phyloP scores from a whole-genome alignment of 768 basidiomycete genomes.

The Infundibulicybe gibba region DNA sequence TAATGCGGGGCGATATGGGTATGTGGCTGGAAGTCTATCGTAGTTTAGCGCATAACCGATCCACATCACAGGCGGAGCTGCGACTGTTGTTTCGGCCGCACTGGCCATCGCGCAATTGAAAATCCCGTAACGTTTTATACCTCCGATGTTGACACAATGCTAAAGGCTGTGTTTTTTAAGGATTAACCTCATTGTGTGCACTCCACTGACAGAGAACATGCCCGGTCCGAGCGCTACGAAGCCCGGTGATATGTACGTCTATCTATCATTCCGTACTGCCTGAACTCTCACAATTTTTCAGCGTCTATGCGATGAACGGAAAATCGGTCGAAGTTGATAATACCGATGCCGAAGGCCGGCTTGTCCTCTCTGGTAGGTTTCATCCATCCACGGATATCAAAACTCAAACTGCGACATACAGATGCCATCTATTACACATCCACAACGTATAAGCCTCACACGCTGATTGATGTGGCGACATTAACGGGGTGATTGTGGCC shows the following conservation, averaged over 20 bases:
- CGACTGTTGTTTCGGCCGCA: slow-evolving; percentile 68
- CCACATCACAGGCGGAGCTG: slow-evolving; percentile 59
- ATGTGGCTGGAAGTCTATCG: slow-evolving; percentile 6
- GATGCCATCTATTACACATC: slow-evolving; percentile 86
- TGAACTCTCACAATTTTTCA: slow-evolving; percentile 17
- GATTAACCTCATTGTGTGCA: slow-evolving; percentile 69
- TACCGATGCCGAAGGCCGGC: slow-evolving; percentile 81
- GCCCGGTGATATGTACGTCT: slow-evolving; percentile 77
- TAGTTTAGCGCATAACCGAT: not conserved
- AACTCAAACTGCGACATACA: slow-evolving; percentile 12
- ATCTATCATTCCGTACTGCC: not conserved
- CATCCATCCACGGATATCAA: not conserved
- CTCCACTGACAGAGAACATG: slow-evolving; percentile 84
- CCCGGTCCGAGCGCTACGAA: slow-evolving; percentile 73
- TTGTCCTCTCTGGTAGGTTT: slow-evolving; percentile 63
- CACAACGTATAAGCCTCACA: slow-evolving; percentile 74
- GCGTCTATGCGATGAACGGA: slow-evolving; percentile 84
- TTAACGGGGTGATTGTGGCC: slow-evolving; percentile 58
- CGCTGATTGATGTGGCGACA: slow-evolving; percentile 84
- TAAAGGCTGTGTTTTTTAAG: slow-evolving; percentile 27
- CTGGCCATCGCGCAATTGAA: slow-evolving; percentile 78
- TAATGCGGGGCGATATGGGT: slow-evolving; percentile 90
- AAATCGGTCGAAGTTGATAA: slow-evolving; percentile 86
- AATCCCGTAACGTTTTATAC: slow-evolving; percentile 57
- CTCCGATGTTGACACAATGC: not conserved